Evolutionary conservation across 1,284 basidiomycete genomes (phyloP).

Genomic region (Sanghuangporus weigelae): DNA sequence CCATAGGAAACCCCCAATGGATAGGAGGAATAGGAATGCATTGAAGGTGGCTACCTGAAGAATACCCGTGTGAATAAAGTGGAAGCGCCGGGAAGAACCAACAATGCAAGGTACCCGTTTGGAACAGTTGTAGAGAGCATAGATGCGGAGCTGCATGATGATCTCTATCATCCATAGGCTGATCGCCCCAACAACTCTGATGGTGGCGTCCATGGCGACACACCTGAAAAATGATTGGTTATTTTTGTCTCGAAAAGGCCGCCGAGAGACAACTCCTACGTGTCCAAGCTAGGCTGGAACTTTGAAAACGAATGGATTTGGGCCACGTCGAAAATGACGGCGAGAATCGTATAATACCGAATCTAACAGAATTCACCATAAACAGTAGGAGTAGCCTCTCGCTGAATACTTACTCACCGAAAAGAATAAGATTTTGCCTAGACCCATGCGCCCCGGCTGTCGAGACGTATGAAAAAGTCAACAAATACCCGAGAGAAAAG

Average conservation of each 20-base stretch:
- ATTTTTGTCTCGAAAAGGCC: background rate
- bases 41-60: constrained; percentile 30
- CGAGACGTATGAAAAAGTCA: background rate
- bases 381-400: background rate
- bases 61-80: background rate
- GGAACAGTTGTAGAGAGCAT: constrained; percentile 34
- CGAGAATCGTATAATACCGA: constrained; percentile 38
- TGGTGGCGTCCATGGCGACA: constrained; percentile 33
- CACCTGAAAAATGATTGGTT: constrained; percentile 24
- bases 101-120: constrained; percentile 25
- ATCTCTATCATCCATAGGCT: constrained; percentile 39
- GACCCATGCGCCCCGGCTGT: constrained; percentile 15
- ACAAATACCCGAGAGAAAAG: background rate
- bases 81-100: background rate
- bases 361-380: constrained; percentile 26
- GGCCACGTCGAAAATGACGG: constrained; percentile 35
- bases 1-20: constrained; percentile 34
- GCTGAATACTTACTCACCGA: constrained; percentile 26
- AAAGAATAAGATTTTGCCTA: constrained; percentile 35
- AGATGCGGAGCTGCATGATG: constrained; percentile 37
- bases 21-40: constrained; percentile 30
- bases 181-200: constrained; percentile 33
- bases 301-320: constrained; percentile 35
- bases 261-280: constrained; percentile 4
- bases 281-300: constrained; percentile 6